A percentile compares a stretch with the other conserved stretches of the same genome.
These are phyloP conservation scores for Fraxinus greggii DNA, from an alignment of 305 asterid genomes.

Conservation along the genomic window DNA sequence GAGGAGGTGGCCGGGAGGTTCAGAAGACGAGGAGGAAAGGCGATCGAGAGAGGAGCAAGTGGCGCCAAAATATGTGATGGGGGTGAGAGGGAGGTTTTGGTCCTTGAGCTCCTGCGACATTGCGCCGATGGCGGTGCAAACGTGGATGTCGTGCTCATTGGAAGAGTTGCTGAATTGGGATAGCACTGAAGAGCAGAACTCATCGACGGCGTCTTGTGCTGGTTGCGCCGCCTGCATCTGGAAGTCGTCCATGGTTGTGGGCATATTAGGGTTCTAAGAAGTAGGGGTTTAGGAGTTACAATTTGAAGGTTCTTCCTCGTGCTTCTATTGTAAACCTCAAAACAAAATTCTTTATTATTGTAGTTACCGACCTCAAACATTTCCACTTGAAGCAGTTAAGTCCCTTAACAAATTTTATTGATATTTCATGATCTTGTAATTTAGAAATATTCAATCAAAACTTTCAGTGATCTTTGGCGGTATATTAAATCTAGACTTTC, in stretches of 20 bases:
- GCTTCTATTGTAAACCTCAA: too few species aligned
- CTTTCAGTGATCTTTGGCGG: too few species aligned
- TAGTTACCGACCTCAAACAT: too few species aligned
- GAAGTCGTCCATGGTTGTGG: constrained; percentile 50
- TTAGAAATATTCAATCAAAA: too few species aligned
- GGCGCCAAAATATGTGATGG: constrained; percentile 72
- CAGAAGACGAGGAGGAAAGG: constrained; percentile 38
- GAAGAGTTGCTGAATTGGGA: constrained; percentile 48
- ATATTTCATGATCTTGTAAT: too few species aligned
- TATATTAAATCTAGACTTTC: too few species aligned
- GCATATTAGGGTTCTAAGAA: neutral
- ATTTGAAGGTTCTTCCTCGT: too few species aligned
- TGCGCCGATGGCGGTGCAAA: constrained; percentile 72
- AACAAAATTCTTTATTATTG: too few species aligned
- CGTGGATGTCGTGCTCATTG: constrained; percentile 67
- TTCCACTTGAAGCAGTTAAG: too few species aligned
- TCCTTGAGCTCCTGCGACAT: constrained; percentile 77
- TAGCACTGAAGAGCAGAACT: constrained; percentile 52
- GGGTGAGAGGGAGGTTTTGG: constrained; percentile 54
- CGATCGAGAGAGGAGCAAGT: constrained; percentile 71
- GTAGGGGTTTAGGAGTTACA: neutral
- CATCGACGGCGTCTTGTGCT: constrained; percentile 22
- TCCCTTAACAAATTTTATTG: too few species aligned
- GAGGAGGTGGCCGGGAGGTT: constrained; percentile 51
- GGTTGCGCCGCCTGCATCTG: constrained; percentile 44